phyloP scores from a whole-genome alignment of 2,329 filamentous ascomycete genomes.

The Aaosphaeria arxii region DNA sequence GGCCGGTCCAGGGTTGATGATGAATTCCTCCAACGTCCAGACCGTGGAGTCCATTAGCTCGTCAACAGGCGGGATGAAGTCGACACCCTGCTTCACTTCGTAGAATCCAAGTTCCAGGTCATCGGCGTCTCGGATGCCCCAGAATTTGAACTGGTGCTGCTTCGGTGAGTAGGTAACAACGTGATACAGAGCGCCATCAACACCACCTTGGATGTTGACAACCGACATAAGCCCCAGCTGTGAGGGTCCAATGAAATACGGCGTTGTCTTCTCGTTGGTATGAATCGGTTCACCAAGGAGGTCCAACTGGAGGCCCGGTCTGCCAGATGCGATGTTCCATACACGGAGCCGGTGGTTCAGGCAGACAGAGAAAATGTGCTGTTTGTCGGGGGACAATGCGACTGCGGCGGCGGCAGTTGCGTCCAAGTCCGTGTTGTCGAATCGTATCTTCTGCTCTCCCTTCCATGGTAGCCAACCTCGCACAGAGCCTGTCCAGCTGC shows the following conservation, averaged over 20 bases:
- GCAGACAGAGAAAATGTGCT: slow-evolving; percentile 72
- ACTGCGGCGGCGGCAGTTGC: slow-evolving; percentile 64
- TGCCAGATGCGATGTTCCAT: slow-evolving; percentile 84
- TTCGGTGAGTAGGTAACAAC: slow-evolving; percentile 86
- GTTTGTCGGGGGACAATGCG: slow-evolving; percentile 45
- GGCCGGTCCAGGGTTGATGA: slow-evolving; percentile 35
- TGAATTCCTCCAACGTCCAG: slow-evolving; percentile 50
- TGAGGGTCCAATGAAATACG: slow-evolving; percentile 74
- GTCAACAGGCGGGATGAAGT: slow-evolving; percentile 62
- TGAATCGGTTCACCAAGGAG: slow-evolving; percentile 60
- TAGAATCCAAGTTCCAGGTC: slow-evolving; percentile 58
- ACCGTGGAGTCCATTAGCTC: slow-evolving; percentile 50
- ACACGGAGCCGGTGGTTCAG: slow-evolving; percentile 85
- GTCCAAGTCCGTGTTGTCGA: slow-evolving; percentile 62
- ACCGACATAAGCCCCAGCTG: slow-evolving; percentile 75
- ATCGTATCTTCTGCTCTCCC: slow-evolving; percentile 60
- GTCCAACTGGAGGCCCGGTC: slow-evolving; percentile 73
- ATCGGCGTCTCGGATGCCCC: slow-evolving; percentile 67
- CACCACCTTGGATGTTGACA: slow-evolving; percentile 54
- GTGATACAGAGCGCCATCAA: slow-evolving; percentile 53
- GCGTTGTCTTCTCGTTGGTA: slow-evolving; percentile 66
- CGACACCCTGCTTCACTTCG: slow-evolving; percentile 65
- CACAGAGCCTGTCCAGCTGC: slow-evolving; percentile 62
- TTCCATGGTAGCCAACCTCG: slow-evolving; percentile 64
- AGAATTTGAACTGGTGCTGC: slow-evolving; percentile 92